Base-by-base conservation (phyloP, 2,329 filamentous ascomycete genomes). In the Nemania sp. region DNA sequence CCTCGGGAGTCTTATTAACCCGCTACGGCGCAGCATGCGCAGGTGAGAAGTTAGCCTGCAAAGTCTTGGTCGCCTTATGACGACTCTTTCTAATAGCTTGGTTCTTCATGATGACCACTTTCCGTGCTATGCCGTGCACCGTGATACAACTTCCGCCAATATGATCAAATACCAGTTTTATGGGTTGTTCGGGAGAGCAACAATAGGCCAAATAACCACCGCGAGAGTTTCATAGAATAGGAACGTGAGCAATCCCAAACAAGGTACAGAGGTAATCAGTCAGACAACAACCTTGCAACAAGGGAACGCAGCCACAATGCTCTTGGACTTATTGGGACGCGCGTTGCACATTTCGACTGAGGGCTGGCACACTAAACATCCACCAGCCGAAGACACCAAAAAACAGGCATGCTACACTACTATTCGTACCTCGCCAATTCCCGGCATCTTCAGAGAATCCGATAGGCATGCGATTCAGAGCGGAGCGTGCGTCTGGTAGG, bases 241-340 rank as follows among this genome's bases (percentile, higher is more conserved):
- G 15, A 44, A 49, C n/a, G n/a, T n/a, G n/a, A n/a, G 43, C 43
- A 34, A 39, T 30, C 26, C 37, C 19, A 37, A 43, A 34, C 31
- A 36, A 15, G 33, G 24, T 34, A 24, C n/a, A n/a, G n/a, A n/a
- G n/a, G n/a, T n/a, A 17, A 23, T 41, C 46, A 30, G 26, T 5
- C 19, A 33, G 40, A 6, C 36, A 53, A 24, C 26, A 37, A 41
- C 31, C 22, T 40, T 44, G 37, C 31, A 31, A n/a, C 26, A 49
- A 34, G 26, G 19, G 5, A 47, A 40, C 51, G 47, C 51, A 57
- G 54, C 50, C 49, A 57, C 54, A 45, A 39, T 39, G 31, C 53
- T 44, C 40, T 31, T 54, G 30, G 37, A 37, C 23, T 52, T 37
- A 17, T 19, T 49, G 33, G 41, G 36, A 51, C 47, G 48, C 42